These are phyloP conservation scores for Melaleuca quinquenervia DNA, from an alignment of 345 rosid species.

Conservation along the genomic window DNA sequence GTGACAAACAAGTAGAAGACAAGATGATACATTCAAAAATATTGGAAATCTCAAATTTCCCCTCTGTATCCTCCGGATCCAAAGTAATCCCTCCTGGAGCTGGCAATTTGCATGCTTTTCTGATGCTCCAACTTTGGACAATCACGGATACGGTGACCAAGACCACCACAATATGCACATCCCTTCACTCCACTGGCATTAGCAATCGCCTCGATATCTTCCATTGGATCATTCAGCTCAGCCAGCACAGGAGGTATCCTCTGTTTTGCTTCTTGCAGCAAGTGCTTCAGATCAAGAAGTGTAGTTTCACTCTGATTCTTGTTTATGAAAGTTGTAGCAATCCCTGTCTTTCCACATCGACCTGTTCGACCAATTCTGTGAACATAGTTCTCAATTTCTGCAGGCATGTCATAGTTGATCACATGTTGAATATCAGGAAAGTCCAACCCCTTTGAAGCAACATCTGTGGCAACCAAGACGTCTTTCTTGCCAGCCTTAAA, in stretches of 20 bases:
- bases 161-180: slow-evolving; percentile 92
- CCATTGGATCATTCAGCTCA: slow-evolving; percentile 83
- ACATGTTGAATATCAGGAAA: slow-evolving; percentile 92
- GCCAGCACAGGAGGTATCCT: slow-evolving; percentile 93
- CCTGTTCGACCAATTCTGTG: slow-evolving; percentile 94
- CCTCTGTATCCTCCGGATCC: slow-evolving; percentile 93
- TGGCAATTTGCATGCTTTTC: slow-evolving; percentile 72
- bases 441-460: slow-evolving; percentile 88
- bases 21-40: background rate
- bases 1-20: background rate
- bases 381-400: slow-evolving; percentile 87
- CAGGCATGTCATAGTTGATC: slow-evolving; percentile 93
- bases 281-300: slow-evolving; percentile 77
- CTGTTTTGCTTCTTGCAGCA: slow-evolving; percentile 83
- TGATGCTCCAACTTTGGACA: slow-evolving; percentile 91
- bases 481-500: slow-evolving; percentile 83
- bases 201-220: slow-evolving; percentile 61
- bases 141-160: slow-evolving; percentile 80
- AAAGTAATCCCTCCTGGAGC: slow-evolving; percentile 73
- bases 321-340: slow-evolving; percentile 88
- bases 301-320: slow-evolving; percentile 91
- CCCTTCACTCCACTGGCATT: slow-evolving; percentile 81
- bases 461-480: slow-evolving; percentile 88
- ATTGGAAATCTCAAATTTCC: slow-evolving; percentile 31
- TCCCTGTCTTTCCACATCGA: slow-evolving; percentile 91